A percentile compares a stretch with the other conserved stretches of the same genome.
phyloP scores from a whole-genome alignment of 176 grass and related monocot genomes.

The Musa itinerans region DNA sequence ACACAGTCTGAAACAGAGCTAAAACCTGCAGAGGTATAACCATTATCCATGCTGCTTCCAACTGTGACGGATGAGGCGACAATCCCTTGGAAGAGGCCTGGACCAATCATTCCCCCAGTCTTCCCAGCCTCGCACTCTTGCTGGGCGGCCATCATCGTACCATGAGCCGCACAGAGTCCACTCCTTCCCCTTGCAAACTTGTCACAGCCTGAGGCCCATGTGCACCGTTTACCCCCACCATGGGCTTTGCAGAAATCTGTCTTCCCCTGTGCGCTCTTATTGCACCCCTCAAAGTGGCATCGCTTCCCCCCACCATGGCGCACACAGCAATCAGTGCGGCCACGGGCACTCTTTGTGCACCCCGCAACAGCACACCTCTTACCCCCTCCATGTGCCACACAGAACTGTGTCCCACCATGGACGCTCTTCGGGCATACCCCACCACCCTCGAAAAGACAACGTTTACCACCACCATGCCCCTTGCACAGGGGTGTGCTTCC shows the following conservation, averaged over 20 bases:
- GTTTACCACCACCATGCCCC: conserved; percentile 69
- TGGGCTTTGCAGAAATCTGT: conserved; percentile 67
- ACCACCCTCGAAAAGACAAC: conserved; percentile 51
- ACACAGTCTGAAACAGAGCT: conserved; percentile 45
- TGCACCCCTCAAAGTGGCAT: conserved; percentile 41
- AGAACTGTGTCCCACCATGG: conserved; percentile 58
- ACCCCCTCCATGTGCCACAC: conserved; percentile 70
- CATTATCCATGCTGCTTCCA: conserved; percentile 20
- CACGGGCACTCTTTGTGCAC: conserved; percentile 67
- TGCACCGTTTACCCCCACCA: conserved; percentile 62
- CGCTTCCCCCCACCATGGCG: conserved; percentile 65
- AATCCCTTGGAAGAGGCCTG: conserved; percentile 56
- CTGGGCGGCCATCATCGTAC: conserved; percentile 36
- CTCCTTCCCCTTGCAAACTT: conserved; percentile 63
- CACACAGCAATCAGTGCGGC: conserved; percentile 55
- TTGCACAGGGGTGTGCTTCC: conserved; percentile 72
- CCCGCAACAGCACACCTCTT: conserved; percentile 54
- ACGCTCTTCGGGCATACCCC: conserved; percentile 69
- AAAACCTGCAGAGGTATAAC: conserved; percentile 27
- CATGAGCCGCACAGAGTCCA: conserved; percentile 64
- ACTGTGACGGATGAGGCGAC: conserved; percentile 23
- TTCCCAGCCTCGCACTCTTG: conserved; percentile 18
- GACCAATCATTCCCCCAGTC: conserved; percentile 30
- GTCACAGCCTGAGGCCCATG: conserved; percentile 41
- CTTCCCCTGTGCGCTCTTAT: conserved; percentile 68